phyloP scores from a whole-genome alignment of 2,329 filamentous ascomycete species.

The Hirsutella rhossiliensis region DNA sequence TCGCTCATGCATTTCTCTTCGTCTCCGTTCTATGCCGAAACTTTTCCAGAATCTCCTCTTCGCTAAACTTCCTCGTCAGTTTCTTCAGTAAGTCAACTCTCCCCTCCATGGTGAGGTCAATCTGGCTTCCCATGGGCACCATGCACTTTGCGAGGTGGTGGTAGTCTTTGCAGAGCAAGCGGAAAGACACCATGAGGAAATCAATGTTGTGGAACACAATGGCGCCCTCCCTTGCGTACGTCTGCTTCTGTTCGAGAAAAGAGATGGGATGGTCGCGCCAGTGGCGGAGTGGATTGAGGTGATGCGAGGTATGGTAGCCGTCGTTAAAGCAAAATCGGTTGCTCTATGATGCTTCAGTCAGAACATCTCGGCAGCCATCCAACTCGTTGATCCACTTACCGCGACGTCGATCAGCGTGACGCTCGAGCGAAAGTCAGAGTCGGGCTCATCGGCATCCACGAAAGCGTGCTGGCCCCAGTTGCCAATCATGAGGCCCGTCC shows the following conservation, averaged over 20 bases:
- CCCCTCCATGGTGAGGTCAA: constrained; percentile 51
- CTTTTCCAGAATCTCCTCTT: constrained; percentile 50
- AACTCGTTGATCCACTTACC: constrained; percentile 32
- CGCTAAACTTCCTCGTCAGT: constrained; percentile 53
- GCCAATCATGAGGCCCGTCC: constrained; percentile 65
- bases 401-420: constrained; percentile 70
- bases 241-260: constrained; percentile 57
- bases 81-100: constrained; percentile 48
- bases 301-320: constrained; percentile 72
- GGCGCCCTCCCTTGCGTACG: constrained; percentile 54
- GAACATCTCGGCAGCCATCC: neutral
- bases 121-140: constrained; percentile 64
- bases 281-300: constrained; percentile 65
- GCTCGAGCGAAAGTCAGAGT: constrained; percentile 68
- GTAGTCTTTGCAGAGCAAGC: constrained; percentile 60
- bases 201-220: constrained; percentile 74
- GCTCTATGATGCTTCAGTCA: constrained; percentile 34
- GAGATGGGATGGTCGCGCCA: constrained; percentile 71
- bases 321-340: constrained; percentile 78
- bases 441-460: constrained; percentile 61
- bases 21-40: constrained; percentile 22
- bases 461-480: constrained; percentile 82
- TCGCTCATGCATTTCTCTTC: neutral
- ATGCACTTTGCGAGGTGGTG: constrained; percentile 54
- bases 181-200: constrained; percentile 63